phyloP scores from a whole-genome alignment of 768 basidiomycete species.

The Aureoboletus auriporus region DNA sequence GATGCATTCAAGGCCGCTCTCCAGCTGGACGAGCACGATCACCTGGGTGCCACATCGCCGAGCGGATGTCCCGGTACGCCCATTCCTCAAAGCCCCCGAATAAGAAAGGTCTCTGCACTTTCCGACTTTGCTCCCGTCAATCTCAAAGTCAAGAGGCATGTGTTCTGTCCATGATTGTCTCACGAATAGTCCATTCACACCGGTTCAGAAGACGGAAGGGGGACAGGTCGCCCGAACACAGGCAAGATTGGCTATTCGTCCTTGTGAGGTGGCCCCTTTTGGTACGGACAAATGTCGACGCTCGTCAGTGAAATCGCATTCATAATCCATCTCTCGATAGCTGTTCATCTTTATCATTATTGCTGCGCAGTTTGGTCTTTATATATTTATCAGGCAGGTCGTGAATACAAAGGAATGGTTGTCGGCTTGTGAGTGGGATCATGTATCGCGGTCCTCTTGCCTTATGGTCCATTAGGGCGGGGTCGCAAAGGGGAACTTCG shows the following conservation, averaged over 20 bases:
- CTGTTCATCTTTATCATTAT: conserved; percentile 82
- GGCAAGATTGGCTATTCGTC: conserved; percentile 72
- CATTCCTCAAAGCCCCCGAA: conserved; percentile 39
- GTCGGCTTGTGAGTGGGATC: conserved; percentile 65
- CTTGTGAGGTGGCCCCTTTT: conserved; percentile 85
- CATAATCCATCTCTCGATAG: conserved; percentile 37
- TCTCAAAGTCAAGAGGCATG: conserved; percentile 70
- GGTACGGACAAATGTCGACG: conserved; percentile 38
- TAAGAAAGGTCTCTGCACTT: conserved; percentile 77
- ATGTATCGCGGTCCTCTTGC: background rate
- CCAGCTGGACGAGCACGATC: conserved; percentile 48
- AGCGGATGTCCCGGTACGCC: conserved; percentile 18
- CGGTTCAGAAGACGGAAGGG: conserved; percentile 36
- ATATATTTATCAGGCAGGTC: conserved; percentile 83
- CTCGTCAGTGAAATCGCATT: background rate
- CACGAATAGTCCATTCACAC: conserved; percentile 1
- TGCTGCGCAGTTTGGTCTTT: conserved; percentile 76
- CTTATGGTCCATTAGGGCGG: conserved; percentile 53
- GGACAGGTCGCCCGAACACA: conserved; percentile 34
- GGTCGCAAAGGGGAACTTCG: conserved; percentile 80
- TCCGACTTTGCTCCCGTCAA: conserved; percentile 92
- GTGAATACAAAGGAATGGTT: conserved; percentile 95
- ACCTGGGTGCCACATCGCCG: conserved; percentile 21
- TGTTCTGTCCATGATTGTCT: background rate
- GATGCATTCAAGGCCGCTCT: conserved; percentile 77